phyloP scores from a whole-genome alignment of 2,329 filamentous ascomycete species.

The Gaeumannomyces sp. region DNA sequence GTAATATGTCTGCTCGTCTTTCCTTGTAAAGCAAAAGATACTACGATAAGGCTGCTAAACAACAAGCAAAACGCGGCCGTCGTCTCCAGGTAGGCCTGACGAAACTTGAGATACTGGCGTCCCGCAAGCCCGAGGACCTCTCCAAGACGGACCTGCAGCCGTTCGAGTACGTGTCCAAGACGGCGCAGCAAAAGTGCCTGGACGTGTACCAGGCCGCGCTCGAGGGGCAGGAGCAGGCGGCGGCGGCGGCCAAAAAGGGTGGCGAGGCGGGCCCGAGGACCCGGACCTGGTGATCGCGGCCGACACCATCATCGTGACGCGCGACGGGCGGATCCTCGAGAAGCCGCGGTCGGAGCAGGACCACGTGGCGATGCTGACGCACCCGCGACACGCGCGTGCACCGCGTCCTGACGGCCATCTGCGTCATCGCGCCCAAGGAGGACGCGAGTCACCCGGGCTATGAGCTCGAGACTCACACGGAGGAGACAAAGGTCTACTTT shows the following conservation, averaged over 20 bases:
- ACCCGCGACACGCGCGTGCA: slow-evolving; percentile 69
- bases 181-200: slow-evolving; percentile 76
- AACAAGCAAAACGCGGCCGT: background rate
- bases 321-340: slow-evolving; percentile 74
- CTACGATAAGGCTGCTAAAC: background rate
- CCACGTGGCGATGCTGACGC: slow-evolving; percentile 77
- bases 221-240: slow-evolving; percentile 24
- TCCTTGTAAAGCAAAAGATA: too few relatives aligned
- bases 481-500: slow-evolving; percentile 90
- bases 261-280: slow-evolving; percentile 41
- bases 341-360: slow-evolving; percentile 79
- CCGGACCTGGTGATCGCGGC: slow-evolving; percentile 82
- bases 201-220: slow-evolving; percentile 55
- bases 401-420: slow-evolving; percentile 80
- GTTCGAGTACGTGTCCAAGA: slow-evolving; percentile 85
- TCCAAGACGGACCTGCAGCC: slow-evolving; percentile 68
- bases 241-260: slow-evolving; percentile 19
- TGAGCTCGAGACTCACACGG: slow-evolving; percentile 69
- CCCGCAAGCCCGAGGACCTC: slow-evolving; percentile 77
- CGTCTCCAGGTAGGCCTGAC: slow-evolving; percentile 62
- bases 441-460: slow-evolving; percentile 83
- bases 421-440: slow-evolving; percentile 73
- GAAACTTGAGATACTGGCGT: slow-evolving; percentile 79
- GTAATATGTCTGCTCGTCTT: too few relatives aligned
- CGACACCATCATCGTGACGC: slow-evolving; percentile 81